Evolutionary conservation across 805 yeast genomes (phyloP).

Genomic region (Kregervanrija delftensis): DNA sequence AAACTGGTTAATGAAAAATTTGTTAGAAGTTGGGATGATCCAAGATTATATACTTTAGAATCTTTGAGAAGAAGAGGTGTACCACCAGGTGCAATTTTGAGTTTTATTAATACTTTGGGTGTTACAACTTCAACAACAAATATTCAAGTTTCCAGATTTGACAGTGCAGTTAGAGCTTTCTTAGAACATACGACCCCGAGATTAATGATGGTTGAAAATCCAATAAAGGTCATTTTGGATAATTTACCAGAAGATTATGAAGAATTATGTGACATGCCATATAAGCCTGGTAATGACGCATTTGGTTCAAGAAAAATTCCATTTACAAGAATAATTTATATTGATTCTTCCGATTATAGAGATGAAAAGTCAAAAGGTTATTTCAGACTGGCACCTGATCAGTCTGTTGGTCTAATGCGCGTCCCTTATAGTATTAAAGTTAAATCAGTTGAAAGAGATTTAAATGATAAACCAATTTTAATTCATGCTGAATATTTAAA

Average conservation of each 20-base stretch:
- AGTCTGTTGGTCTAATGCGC: slow-evolving; percentile 89
- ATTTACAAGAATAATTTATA: slow-evolving; percentile 71
- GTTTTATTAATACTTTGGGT: slow-evolving; percentile 91
- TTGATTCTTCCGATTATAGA: slow-evolving; percentile 85
- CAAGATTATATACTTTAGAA: slow-evolving; percentile 90
- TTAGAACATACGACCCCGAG: slow-evolving; percentile 91
- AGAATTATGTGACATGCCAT: slow-evolving; percentile 72
- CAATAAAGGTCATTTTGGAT: slow-evolving; percentile 75
- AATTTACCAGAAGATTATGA: slow-evolving; percentile 71
- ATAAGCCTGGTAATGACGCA: slow-evolving; percentile 75
- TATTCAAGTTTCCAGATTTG: slow-evolving; percentile 86
- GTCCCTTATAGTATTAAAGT: slow-evolving; percentile 81
- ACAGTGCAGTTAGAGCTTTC: slow-evolving; percentile 78
- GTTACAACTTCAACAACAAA: slow-evolving; percentile 92
- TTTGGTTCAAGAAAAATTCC: slow-evolving; percentile 73
- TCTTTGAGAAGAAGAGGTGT: slow-evolving; percentile 95
- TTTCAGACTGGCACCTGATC: slow-evolving; percentile 89
- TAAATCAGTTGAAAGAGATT: slow-evolving; percentile 56
- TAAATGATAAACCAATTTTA: slow-evolving; percentile 54
- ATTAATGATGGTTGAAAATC: slow-evolving; percentile 86
- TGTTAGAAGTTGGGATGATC: slow-evolving; percentile 98
- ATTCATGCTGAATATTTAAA: slow-evolving; percentile 78
- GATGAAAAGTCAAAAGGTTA: slow-evolving; percentile 63
- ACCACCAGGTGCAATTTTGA: slow-evolving; percentile 95
- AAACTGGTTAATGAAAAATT: slow-evolving; percentile 72